A percentile compares a stretch with the other conserved stretches of the same genome.
Conservation (phyloP, 2,329 filamentous ascomycete species). For the Hypoxylon sp. region DNA sequence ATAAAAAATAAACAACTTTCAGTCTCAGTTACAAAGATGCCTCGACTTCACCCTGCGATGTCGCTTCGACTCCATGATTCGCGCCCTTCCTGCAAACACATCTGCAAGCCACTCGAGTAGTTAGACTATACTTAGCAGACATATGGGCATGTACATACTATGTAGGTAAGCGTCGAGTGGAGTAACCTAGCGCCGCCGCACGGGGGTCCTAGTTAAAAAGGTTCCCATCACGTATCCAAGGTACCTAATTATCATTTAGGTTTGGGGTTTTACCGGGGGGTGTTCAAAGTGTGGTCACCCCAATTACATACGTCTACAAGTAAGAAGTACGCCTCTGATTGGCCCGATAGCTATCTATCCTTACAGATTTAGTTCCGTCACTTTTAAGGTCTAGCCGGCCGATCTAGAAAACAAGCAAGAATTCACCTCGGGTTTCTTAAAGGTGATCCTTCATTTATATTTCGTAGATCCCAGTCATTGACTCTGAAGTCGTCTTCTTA, state of each 20-base stretch:
- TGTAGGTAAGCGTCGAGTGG: conserved; percentile 32
- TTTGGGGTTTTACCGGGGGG: conserved; percentile 24
- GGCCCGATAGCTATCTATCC: conserved; percentile 39
- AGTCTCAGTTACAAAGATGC: neutral
- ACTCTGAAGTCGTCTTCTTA: conserved; percentile 15
- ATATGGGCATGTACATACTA: too few species aligned
- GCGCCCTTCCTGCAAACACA: neutral
- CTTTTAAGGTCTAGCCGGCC: conserved; percentile 37
- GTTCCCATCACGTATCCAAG: neutral
- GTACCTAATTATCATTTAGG: conserved; percentile 34
- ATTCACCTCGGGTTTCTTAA: conserved; percentile 17
- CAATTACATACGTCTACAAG: conserved; percentile 31
- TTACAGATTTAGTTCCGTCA: conserved; percentile 40
- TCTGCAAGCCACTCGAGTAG: conserved; percentile 10
- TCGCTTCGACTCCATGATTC: conserved; percentile 10
- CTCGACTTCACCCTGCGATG: conserved; percentile 17
- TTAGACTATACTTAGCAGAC: conserved; percentile 12
- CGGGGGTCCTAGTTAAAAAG: neutral
- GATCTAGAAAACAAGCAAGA: conserved; percentile 25
- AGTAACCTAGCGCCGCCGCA: neutral
- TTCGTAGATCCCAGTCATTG: conserved; percentile 29
- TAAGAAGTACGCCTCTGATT: conserved; percentile 41
- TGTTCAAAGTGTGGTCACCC: conserved; percentile 17
- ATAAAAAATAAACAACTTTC: too few species aligned
- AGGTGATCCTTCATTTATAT: conserved; percentile 40